These are phyloP conservation scores for Ascochyta rabiei DNA, from an alignment of 2,329 filamentous ascomycete genomes.

Conservation along the genomic window DNA sequence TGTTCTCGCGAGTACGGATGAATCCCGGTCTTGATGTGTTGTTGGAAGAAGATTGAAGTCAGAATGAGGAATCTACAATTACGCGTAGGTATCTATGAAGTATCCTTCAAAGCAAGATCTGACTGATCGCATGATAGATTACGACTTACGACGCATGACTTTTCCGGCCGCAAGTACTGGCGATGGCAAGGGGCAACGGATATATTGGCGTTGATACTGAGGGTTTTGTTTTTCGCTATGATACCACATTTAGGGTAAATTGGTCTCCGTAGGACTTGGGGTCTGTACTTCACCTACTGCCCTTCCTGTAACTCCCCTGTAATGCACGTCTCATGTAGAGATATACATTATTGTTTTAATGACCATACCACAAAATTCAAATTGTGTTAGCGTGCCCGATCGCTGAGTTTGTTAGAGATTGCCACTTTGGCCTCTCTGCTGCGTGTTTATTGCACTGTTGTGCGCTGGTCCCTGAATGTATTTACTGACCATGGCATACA, in stretches of 20 bases:
- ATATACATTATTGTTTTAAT: too few species aligned
- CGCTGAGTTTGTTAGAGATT: too few species aligned
- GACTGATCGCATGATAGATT: background rate
- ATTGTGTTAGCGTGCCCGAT: too few species aligned
- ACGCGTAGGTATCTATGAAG: background rate
- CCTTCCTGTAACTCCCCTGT: too few species aligned
- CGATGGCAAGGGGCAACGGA: background rate
- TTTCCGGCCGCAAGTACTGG: background rate
- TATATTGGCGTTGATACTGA: background rate
- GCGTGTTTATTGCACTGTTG: too few species aligned
- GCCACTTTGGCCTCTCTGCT: too few species aligned
- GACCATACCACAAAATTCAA: too few species aligned
- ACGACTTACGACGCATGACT: background rate
- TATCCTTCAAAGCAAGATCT: background rate
- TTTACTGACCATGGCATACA: too few species aligned
- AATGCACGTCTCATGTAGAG: too few species aligned
- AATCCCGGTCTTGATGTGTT: background rate
- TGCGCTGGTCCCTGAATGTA: too few species aligned
- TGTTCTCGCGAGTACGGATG: conserved; percentile 18
- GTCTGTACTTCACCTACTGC: background rate
- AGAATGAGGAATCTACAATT: background rate
- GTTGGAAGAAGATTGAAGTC: background rate
- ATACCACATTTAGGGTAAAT: background rate
- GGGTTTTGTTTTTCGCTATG: background rate
- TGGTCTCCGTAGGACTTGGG: background rate